Evolutionary conservation across 129 eudicot genomes (phyloP), one percentile per base, ranked within the genome.

Genomic region (Scalesia atractyloides): DNA sequence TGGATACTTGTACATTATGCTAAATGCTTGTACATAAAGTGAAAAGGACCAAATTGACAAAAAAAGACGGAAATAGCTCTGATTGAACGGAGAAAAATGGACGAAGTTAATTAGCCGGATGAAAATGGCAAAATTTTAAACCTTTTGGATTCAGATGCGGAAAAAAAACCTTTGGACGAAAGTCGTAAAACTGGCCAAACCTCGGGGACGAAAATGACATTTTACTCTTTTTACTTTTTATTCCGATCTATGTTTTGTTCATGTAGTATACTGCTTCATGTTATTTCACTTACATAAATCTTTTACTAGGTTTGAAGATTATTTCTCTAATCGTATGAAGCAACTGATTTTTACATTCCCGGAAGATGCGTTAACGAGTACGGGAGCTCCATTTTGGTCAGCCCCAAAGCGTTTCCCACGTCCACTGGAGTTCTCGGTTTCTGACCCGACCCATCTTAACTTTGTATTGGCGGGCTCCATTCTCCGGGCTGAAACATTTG

Each of bases 381-480:
- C 92, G 4, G 98, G 98, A 37, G 92, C 88, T 24, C 98, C 95
- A 20, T 92, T 92, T 73, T 92, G 98, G 98, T 92, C 98, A 22
- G 96, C 98, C 41, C 98, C 98, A 10, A 92, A 92, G 75, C 85
- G 97, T 47, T 92, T 89, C 70, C 97, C 97, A 17, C 96, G 84
- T 53, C 91, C 94, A 24, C 68, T 92, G 73, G 89, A 81, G 75
- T 89, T 89, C 73, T 85, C 96, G 44, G 52, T 79, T 43, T 33
- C 84, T 54, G 98, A 93, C 70, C 77, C 73, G 7, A 87, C 86
- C 71, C 98, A 89, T 74, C 96, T 93, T 36, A 93, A 89, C 6
- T 93, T 78, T 50, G 58, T 89, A 41, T 71, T 87, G 86, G 79
- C 96, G 9, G 98, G 86, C 34, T 82, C 96, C 17, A 82, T 93